Evolutionary conservation across 805 yeast genomes (phyloP), one percentile per base, ranked within the genome.

Genomic region (Henningerozyma blattae): DNA sequence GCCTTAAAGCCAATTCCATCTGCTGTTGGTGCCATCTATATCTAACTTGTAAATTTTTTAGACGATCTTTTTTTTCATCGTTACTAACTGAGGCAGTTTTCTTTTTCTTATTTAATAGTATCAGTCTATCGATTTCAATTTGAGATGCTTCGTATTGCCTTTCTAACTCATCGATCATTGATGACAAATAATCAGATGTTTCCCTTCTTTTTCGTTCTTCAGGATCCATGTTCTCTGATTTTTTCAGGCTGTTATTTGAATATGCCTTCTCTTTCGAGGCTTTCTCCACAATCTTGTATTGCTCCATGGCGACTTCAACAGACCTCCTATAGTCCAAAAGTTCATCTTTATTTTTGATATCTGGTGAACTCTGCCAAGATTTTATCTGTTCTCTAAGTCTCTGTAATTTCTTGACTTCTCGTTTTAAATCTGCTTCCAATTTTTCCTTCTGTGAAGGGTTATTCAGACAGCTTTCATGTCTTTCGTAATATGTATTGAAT

Each of bases 391-490:
- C 97, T 56, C 98, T 72, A 43, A 81, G 72, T 53, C 95, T 72
- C 54, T 91, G 97, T 35, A 89, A 67, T 56, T 87, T 89, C 59
- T 89, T 89, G 59, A 91, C 89, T 58, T 89, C 98, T 53, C 93
- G 80, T 62, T 91, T 89, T 54, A 89, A 65, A 53, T 89, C 98
- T 41, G 77, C 72, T 54, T 89, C 98, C 39, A 89, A 65, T 58
- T 89, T 89, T 52, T 89, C 97, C 65, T 86, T 84, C 56, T 86
- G 96, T 5, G 94, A 75, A 44, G 77, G 86, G 46, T 79, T 80
- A 43, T 84, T 56, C 29, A 54, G 84, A 38, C 94, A 75, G 36
- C 69, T 70, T 59, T 76, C 80, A 31, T 86, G 74, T 60, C 91
- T 89, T 35, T 84, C 94, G 52, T 87, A 83, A 33, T 83, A 75